Evolutionary conservation across 257 asterid genomes (phyloP), one percentile per base, ranked within the genome.

Genomic region (Linaria vulgaris): DNA sequence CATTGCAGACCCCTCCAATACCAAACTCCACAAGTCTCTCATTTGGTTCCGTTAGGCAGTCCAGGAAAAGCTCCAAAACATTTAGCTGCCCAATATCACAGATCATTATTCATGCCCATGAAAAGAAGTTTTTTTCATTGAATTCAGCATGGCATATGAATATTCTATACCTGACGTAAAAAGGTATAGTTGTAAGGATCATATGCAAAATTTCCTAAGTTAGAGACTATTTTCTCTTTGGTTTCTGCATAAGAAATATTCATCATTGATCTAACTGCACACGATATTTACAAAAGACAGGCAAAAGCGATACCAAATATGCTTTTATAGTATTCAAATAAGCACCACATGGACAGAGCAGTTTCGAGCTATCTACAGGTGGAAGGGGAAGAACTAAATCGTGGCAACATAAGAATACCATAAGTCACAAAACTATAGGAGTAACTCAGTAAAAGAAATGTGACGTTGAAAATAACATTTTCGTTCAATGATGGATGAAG

Each of bases 21-120:
- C 97, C 95, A 79, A 92, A 89, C 72, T 92, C 97, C 70, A 89
- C 86, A 55, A 89, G 95, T 78, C 72, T 85, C 83, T 89, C 97
- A 49, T 75, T 91, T 21, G 95, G 88, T 80, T 91, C 98, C 1
- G 95, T 88, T 61, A 88, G 61, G 82, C 96, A 88, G 85, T 91
- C 98, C 56, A 91, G 79, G 66, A 91, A 91, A 68, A 86, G 96
- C 75, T 91, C 98, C 77, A 91, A 73, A 52, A 86, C 84, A 71
- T 91, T 89, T 64, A 92, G 94, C 97, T 89, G 96, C 78, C 64
- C 30, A 59, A 22, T 39, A 69, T 61, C 48, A 39, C 24, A 45
- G 20, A 9, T 30, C 19, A 51, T 25, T 17, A 52, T 48, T 75
- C 37, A 63, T 44, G 66, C 49, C 34, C 41, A n/a, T 17, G 14